Evolutionary conservation across 2,329 filamentous ascomycete genomes (phyloP).

Genomic region (Exophiala viscosa): DNA sequence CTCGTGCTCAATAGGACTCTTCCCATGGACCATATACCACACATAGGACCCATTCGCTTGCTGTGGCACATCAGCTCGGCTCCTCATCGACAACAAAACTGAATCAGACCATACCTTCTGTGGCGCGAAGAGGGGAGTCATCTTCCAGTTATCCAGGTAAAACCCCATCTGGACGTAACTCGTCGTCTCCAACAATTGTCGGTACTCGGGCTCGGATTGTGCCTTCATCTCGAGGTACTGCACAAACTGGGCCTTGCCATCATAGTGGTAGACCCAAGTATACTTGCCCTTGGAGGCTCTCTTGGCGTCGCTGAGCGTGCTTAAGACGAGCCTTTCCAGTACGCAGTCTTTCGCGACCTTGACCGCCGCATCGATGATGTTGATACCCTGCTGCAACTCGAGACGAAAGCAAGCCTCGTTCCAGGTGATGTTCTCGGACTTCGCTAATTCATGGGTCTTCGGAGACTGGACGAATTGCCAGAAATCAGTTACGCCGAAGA

Average conservation of each 20-base stretch:
- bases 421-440: slow-evolving; percentile 6
- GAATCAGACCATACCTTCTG: background rate
- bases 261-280: slow-evolving; percentile 41
- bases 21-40: background rate
- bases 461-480: slow-evolving; percentile 8
- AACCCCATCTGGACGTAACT: slow-evolving; percentile 35
- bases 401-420: slow-evolving; percentile 12
- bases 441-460: background rate
- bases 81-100: background rate
- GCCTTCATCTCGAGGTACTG: slow-evolving; percentile 30
- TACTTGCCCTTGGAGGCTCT: slow-evolving; percentile 44
- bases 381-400: slow-evolving; percentile 38
- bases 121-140: slow-evolving; percentile 4
- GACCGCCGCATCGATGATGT: slow-evolving; percentile 37
- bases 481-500: slow-evolving; percentile 16
- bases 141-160: slow-evolving; percentile 34
- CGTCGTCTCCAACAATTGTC: slow-evolving; percentile 31
- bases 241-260: slow-evolving; percentile 38
- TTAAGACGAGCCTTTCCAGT: slow-evolving; percentile 41
- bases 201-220: slow-evolving; percentile 15
- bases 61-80: background rate
- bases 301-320: slow-evolving; percentile 35
- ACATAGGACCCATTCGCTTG: background rate
- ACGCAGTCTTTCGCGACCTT: slow-evolving; percentile 22
- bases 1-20: background rate